Evolutionary conservation across 139 green algal genomes (phyloP).

Genomic region (Chlorella sp.): DNA sequence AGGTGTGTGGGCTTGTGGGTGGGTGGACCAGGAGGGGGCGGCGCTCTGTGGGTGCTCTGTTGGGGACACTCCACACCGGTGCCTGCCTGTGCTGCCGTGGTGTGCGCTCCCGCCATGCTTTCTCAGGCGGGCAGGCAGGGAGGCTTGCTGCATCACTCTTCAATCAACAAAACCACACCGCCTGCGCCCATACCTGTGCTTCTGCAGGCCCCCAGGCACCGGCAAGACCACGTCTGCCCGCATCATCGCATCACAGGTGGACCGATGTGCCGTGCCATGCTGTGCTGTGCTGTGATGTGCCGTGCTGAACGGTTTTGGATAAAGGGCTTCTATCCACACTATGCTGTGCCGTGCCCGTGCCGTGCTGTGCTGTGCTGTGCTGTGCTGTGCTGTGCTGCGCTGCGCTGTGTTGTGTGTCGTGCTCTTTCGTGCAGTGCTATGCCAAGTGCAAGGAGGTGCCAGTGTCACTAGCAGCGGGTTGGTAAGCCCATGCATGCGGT

Average conservation of each 20-base stretch:
- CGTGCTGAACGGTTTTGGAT: too few species aligned
- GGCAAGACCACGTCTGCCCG: conserved; percentile 91
- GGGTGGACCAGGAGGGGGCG: too few species aligned
- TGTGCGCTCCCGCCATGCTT: not conserved
- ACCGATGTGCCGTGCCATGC: too few species aligned
- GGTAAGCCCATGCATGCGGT: not conserved
- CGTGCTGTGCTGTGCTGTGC: too few species aligned
- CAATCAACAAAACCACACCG: not conserved
- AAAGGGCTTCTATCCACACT: too few species aligned
- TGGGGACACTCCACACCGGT: not conserved
- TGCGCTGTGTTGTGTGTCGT: not conserved
- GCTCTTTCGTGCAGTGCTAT: not conserved
- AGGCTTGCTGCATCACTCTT: not conserved
- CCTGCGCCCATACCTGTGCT: too few species aligned
- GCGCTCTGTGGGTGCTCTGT: too few species aligned
- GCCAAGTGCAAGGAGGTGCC: not conserved
- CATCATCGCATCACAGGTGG: conserved; percentile 62
- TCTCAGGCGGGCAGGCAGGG: too few species aligned
- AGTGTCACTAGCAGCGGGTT: not conserved
- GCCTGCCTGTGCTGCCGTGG: not conserved
- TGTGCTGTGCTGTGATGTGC: not conserved
- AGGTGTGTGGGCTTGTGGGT: too few species aligned
- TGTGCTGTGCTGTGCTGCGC: too few species aligned
- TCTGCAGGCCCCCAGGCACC: conserved; percentile 69
- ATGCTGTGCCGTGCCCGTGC: too few species aligned